Evolutionary conservation across 2,329 filamentous ascomycete genomes (phyloP), one percentile per base, ranked within the genome.

Genomic region (Cladosporium sp.): DNA sequence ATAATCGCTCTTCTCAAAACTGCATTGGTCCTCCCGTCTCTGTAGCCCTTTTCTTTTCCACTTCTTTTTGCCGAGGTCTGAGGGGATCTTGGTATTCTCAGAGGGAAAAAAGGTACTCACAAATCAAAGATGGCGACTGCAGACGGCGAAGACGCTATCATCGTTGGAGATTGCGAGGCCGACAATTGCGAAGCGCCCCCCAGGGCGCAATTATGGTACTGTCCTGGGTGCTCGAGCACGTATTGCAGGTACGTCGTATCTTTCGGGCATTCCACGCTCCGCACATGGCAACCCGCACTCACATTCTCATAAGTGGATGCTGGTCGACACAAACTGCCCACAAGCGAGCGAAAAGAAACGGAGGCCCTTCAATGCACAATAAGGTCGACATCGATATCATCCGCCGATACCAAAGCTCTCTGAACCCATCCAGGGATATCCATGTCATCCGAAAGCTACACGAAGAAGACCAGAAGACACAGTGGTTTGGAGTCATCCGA

Each of bases 401-500:
- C 41, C 61, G 55, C 54, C 56, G 52, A 47, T 62, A 60, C 30
- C 63, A 59, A 47, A 51, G 15, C 51, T 64, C 59, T 41, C 63
- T 58, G 22, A 60, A 62, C 43, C 62, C 61, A 9, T 61, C 61
- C 8, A 54, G 54, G 22, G 58, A 62, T 52, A 36, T 61, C 11
- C 49, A 59, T 7, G 61, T 65, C 40, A 65, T 68, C 48, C 62
- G 68, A 36, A 58, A 55, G n/a, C 54, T 69, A 22, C 66, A 69
- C 53, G 58, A 62, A 47, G 57, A 62, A 50, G 69, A 72, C 53
- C 63, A 66, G 43, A 56, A 60, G 7, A 69, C 68, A 1, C 67
- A 66, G 27, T 72, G 69, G 69, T 72, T 72, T 51, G 68, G 63
- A 27, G 60, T 68, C 20, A 54, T 64, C n/a, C 57, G 61, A 48